A percentile compares a stretch with the other conserved stretches of the same genome.
Evolutionary conservation across 2,329 filamentous ascomycete species (phyloP).

Genomic region (Pseudohalonectria lignicola): DNA sequence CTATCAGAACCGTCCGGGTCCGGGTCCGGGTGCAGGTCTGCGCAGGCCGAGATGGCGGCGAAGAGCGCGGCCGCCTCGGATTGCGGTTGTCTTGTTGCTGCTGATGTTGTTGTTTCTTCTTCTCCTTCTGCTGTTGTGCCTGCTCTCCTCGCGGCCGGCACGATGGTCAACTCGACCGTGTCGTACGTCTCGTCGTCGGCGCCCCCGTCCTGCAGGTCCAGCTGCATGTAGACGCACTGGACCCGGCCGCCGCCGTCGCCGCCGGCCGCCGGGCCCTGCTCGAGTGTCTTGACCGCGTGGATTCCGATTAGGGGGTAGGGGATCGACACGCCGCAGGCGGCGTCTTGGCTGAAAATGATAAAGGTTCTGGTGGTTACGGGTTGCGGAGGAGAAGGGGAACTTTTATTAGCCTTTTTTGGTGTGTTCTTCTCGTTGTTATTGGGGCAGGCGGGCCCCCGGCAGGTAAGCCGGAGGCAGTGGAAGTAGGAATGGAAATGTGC

Average conservation of each 20-base stretch:
- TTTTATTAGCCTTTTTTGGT: conserved; percentile 7
- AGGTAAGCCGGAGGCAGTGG: too few relatives aligned
- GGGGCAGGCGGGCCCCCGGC: too few relatives aligned
- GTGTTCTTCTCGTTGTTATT: conserved; percentile 1
- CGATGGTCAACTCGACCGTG: conserved; percentile 56
- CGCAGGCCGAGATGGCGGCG: conserved; percentile 61
- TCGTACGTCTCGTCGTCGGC: conserved; percentile 52
- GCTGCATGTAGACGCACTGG: conserved; percentile 54
- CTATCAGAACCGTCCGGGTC: too few relatives aligned
- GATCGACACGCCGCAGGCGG: conserved; percentile 52
- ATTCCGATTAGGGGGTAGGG: conserved; percentile 66
- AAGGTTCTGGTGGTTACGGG: conserved; percentile 33
- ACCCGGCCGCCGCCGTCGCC: conserved; percentile 24
- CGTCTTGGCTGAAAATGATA: conserved; percentile 50
- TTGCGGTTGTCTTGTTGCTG: background rate
- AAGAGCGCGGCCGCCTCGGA: conserved; percentile 40
- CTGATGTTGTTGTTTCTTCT: background rate
- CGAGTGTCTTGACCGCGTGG: conserved; percentile 58
- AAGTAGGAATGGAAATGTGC: too few relatives aligned
- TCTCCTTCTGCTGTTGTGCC: conserved; percentile 3
- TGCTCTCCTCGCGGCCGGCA: conserved; percentile 37
- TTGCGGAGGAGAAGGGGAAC: conserved; percentile 10
- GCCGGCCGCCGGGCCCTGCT: conserved; percentile 9
- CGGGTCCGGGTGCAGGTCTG: conserved; percentile 65
- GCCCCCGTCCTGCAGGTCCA: conserved; percentile 49